phyloP scores from a whole-genome alignment of 768 basidiomycete species.

The Psilocybe cyanescens region DNA sequence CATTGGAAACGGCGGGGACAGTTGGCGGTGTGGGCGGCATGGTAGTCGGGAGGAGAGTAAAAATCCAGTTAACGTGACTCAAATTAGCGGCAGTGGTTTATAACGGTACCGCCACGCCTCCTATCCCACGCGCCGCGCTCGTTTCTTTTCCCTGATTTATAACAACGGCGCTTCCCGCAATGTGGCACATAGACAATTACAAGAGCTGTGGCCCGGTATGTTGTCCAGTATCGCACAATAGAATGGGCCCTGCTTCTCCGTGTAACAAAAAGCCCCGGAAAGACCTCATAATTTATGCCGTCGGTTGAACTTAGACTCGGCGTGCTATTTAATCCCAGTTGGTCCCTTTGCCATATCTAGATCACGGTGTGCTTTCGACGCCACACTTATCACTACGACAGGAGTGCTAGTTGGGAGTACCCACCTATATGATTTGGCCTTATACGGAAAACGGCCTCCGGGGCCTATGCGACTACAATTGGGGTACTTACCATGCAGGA shows the following conservation, averaged over 20 bases:
- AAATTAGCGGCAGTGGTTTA: constrained; percentile 19
- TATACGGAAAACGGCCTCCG: neutral
- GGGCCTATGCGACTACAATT: too few relatives aligned
- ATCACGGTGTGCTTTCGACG: too few relatives aligned
- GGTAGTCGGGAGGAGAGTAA: constrained; percentile 28
- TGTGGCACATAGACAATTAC: neutral
- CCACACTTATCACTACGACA: too few relatives aligned
- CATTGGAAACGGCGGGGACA: constrained; percentile 32
- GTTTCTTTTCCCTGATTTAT: constrained; percentile 6
- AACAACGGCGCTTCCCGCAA: neutral
- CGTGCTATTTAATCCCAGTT: neutral
- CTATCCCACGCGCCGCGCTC: constrained; percentile 27
- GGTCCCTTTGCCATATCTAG: neutral
- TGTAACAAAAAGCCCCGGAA: too few relatives aligned
- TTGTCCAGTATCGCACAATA: neutral
- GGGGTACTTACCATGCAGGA: neutral
- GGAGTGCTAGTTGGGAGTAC: too few relatives aligned
- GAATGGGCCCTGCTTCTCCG: too few relatives aligned
- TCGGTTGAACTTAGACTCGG: neutral
- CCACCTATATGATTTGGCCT: too few relatives aligned
- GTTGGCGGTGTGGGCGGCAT: constrained; percentile 33
- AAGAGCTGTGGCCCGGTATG: neutral
- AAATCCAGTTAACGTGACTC: constrained; percentile 22
- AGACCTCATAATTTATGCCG: neutral
- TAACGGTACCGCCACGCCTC: constrained; percentile 28